Percentiles rank a stretch among this genome's conserved stretches.
Conservation (phyloP, 129 eudicot species). For the Escallonia herrerae region DNA sequence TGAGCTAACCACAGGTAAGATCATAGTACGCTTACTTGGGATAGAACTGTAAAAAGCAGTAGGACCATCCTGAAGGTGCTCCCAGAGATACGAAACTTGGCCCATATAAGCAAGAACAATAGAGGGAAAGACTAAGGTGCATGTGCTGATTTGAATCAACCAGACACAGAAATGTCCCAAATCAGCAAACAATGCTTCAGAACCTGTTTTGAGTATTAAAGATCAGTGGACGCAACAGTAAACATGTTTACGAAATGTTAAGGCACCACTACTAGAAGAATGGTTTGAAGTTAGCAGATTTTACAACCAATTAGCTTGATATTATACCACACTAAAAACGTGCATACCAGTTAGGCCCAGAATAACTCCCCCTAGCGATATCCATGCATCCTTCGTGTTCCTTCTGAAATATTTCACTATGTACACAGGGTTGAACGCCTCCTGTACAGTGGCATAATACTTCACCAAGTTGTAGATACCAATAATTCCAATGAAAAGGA, state of each 20-base stretch:
- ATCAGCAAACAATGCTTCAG: slow-evolving; percentile 19
- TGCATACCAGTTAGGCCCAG: slow-evolving; percentile 27
- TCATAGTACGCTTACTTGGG: not conserved
- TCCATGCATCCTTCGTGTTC: slow-evolving; percentile 26
- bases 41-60: not conserved
- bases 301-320: too few species aligned
- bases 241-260: too few species aligned
- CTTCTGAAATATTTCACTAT: slow-evolving; percentile 6
- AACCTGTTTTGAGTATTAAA: not conserved
- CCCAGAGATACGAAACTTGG: slow-evolving; percentile 10
- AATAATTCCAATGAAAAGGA: slow-evolving; percentile 21
- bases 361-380: slow-evolving; percentile 28
- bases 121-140: not conserved
- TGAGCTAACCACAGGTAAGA: too few species aligned
- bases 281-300: too few species aligned
- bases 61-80: not conserved
- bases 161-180: slow-evolving; percentile 14
- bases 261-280: too few species aligned
- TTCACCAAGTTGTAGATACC: slow-evolving; percentile 28
- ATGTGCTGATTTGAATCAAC: slow-evolving; percentile 13
- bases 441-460: slow-evolving; percentile 14
- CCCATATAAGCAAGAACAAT: slow-evolving; percentile 8
- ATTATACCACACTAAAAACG: too few species aligned
- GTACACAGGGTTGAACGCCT: slow-evolving; percentile 19
- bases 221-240: not conserved